Evolutionary conservation across 2,329 filamentous ascomycete genomes (phyloP).

Genomic region (Diplodia sapinea): DNA sequence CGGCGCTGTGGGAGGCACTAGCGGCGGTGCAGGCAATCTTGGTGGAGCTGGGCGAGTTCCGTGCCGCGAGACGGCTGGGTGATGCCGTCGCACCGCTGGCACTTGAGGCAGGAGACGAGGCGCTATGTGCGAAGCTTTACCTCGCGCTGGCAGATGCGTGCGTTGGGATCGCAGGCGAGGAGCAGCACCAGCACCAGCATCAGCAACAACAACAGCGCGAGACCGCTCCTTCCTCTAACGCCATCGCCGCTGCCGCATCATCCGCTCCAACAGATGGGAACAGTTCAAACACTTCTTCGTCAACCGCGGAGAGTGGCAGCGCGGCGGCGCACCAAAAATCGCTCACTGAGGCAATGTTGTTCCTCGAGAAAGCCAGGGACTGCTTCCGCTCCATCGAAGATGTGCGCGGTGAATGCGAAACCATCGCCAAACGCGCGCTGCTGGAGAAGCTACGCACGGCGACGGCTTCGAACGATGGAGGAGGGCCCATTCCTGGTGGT

Average conservation of each 20-base stretch:
- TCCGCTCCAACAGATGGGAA: slow-evolving; percentile 32
- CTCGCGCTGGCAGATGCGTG: slow-evolving; percentile 74
- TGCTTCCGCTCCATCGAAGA: slow-evolving; percentile 71
- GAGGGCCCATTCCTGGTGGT: not conserved
- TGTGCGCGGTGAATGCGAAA: slow-evolving; percentile 72
- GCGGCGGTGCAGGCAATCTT: slow-evolving; percentile 72
- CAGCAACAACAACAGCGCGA: not conserved
- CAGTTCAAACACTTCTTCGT: slow-evolving; percentile 33
- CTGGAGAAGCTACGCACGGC: slow-evolving; percentile 70
- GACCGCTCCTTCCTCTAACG: not conserved
- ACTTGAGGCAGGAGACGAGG: slow-evolving; percentile 71
- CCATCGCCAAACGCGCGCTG: slow-evolving; percentile 81
- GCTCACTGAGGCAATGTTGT: slow-evolving; percentile 43
- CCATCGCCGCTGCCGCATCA: not conserved
- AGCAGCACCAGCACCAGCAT: slow-evolving; percentile 34
- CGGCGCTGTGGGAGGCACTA: slow-evolving; percentile 74
- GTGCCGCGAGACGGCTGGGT: slow-evolving; percentile 68
- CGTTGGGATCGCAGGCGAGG: slow-evolving; percentile 74
- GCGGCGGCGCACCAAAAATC: slow-evolving; percentile 26
- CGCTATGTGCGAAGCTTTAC: slow-evolving; percentile 70
- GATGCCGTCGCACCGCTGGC: slow-evolving; percentile 72
- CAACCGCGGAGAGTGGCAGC: slow-evolving; percentile 35
- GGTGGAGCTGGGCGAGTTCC: slow-evolving; percentile 74
- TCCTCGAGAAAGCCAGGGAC: slow-evolving; percentile 45
- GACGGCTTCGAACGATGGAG: slow-evolving; percentile 31